Evolutionary conservation across 805 yeast genomes (phyloP).

Genomic region (Yarrowia sp.): DNA sequence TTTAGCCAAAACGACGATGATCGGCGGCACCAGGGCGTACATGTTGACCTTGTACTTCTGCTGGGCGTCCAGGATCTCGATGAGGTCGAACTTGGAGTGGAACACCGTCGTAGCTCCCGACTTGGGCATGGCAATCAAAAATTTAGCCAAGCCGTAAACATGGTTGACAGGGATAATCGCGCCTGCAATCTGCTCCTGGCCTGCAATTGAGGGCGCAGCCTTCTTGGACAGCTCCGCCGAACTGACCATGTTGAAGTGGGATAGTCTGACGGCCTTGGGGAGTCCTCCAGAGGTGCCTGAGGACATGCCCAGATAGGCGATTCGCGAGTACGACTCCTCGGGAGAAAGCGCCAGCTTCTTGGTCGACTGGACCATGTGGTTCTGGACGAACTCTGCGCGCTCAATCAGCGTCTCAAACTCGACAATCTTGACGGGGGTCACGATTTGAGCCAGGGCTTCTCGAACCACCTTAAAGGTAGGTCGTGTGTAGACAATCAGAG

Average conservation of each 20-base stretch:
- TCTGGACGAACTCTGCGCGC: neutral
- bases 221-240: conserved; percentile 15
- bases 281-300: conserved; percentile 23
- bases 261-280: conserved; percentile 24
- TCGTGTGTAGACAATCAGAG: neutral
- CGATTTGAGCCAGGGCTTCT: neutral
- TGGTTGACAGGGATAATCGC: conserved; percentile 39
- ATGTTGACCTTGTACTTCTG: conserved; percentile 40
- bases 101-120: conserved; percentile 33
- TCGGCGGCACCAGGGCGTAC: conserved; percentile 46
- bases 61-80: conserved; percentile 35
- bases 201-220: neutral
- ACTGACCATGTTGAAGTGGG: conserved; percentile 13
- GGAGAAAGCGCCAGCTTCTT: neutral
- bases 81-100: conserved; percentile 40
- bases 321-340: conserved; percentile 3
- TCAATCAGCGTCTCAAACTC: conserved; percentile 16
- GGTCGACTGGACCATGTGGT: neutral
- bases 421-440: neutral
- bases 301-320: conserved; percentile 23
- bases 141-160: conserved; percentile 37
- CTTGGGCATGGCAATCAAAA: conserved; percentile 33
- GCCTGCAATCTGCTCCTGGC: conserved; percentile 33
- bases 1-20: conserved; percentile 47
- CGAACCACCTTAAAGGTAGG: neutral